Evolutionary conservation across 768 basidiomycete species (phyloP), one percentile per base, ranked within the genome.

Genomic region (Glaciozyma antarctica): DNA sequence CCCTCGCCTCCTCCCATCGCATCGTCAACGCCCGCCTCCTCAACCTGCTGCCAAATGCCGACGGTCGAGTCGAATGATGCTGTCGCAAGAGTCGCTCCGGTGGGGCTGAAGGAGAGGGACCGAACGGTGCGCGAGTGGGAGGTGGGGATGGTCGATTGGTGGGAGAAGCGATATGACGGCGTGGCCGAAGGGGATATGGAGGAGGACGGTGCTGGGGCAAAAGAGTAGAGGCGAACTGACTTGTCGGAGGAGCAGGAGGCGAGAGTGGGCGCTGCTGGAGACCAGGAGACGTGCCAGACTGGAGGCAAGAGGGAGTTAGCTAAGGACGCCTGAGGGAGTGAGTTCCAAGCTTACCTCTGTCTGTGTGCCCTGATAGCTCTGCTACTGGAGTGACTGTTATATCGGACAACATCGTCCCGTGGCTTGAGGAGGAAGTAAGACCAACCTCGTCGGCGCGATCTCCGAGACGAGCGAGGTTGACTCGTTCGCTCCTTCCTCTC

Each of bases 161-260:
- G 73, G 59, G 38, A 61, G 68, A 65, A 70, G 64, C 30, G 56
- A 38, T 60, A 60, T 16, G 60, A 38, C 10, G 62, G 22, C 15
- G 22, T 43, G 60, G 76, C 70, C 9, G 61, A 41, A n/a, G 64
- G 13, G 58, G 77, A 72, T 38, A 73, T 61, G 32, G 74, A 70
- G 43, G 68, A 66, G 7, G 74, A 67, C 22, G 75, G 63, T 0
- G 74, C 68, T 6, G 74, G 49, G 21, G 70, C 64, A 78, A 93
- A 97, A 30, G 79, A 79, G 75, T 90, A 97, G 55, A 98, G 77
- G 49, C 91, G 82, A 62, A 98, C 86, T 3, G 89, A 84, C 77
- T 90, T 95, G 78, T 99, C 95, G 9, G 88, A 85, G 7, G 94
- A 97, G 75, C 93, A 99, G 8, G 92, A 92, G 0, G 94, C 91